These are phyloP conservation scores for Kingdonia uniflora DNA, from an alignment of 164 flowering plant species.

Conservation along the genomic window DNA sequence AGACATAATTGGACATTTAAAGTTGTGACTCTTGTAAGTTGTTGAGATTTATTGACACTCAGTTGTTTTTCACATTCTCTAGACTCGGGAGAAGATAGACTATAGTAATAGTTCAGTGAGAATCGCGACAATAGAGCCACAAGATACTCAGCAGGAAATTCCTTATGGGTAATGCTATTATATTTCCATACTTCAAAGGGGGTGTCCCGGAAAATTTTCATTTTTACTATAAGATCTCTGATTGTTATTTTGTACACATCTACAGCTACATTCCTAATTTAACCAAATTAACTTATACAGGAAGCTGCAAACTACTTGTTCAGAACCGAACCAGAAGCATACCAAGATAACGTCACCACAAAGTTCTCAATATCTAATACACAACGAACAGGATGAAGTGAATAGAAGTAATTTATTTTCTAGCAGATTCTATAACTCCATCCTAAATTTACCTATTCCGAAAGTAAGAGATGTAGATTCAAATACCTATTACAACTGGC, in stretches of 20 bases:
- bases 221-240: no score
- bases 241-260: no score
- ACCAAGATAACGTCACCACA: background rate
- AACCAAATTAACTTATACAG: slow-evolving; percentile 14
- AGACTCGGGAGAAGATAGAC: slow-evolving; percentile 24
- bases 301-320: slow-evolving; percentile 18
- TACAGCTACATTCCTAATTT: background rate
- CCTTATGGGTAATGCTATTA: slow-evolving; percentile 19
- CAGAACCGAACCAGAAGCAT: slow-evolving; percentile 12
- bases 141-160: slow-evolving; percentile 12
- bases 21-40: background rate
- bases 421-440: slow-evolving; percentile 17
- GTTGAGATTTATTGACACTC: background rate
- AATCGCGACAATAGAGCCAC: slow-evolving; percentile 9
- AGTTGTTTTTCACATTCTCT: background rate
- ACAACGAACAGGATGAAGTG: slow-evolving; percentile 12
- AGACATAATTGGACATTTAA: no score
- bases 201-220: no score
- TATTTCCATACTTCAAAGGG: background rate
- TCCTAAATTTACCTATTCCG: slow-evolving; percentile 15
- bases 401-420: slow-evolving; percentile 14
- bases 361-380: background rate
- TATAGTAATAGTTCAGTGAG: slow-evolving; percentile 8
- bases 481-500: slow-evolving; percentile 8
- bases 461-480: slow-evolving; percentile 13